These are phyloP conservation scores for Fusarium decemcellulare DNA, from an alignment of 2,329 filamentous ascomycete species.

Conservation along the genomic window DNA sequence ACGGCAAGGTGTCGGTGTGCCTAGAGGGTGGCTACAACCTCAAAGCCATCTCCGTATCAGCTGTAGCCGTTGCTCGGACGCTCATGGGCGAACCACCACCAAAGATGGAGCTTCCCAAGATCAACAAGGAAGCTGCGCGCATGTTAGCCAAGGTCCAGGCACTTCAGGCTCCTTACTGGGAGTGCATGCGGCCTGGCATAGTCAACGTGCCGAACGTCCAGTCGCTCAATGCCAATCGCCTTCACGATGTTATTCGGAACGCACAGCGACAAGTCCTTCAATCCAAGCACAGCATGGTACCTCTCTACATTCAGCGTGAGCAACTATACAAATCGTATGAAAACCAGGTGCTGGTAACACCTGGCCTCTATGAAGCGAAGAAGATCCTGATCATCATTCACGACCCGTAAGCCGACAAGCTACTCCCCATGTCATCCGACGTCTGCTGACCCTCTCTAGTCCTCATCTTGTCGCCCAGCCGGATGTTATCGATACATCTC, in stretches of 20 bases:
- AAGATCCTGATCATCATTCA: conserved; percentile 90
- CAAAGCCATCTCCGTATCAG: conserved; percentile 90
- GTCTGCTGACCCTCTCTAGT: conserved; percentile 50
- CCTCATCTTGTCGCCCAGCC: conserved; percentile 79
- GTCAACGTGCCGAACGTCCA: conserved; percentile 68
- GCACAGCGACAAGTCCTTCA: conserved; percentile 82
- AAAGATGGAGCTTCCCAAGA: conserved; percentile 68
- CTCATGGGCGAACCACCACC: conserved; percentile 95
- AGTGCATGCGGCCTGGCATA: conserved; percentile 83
- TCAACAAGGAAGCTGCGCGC: conserved; percentile 70
- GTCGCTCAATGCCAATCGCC: conserved; percentile 69
- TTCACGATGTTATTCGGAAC: conserved; percentile 85
- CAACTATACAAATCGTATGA: conserved; percentile 83
- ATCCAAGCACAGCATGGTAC: conserved; percentile 82
- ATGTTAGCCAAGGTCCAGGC: conserved; percentile 72
- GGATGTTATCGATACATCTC: conserved; percentile 77
- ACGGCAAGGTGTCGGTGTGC: conserved; percentile 91
- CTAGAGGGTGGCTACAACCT: conserved; percentile 98
- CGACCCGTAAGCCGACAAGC: conserved; percentile 75
- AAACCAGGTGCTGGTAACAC: conserved; percentile 88
- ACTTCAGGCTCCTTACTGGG: conserved; percentile 82
- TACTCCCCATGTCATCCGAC: not conserved
- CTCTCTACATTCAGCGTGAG: conserved; percentile 83
- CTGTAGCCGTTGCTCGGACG: conserved; percentile 90
- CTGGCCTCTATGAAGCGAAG: conserved; percentile 74